Conservation (phyloP, 768 basidiomycete species). For the Coprinopsis marcescibilis region DNA sequence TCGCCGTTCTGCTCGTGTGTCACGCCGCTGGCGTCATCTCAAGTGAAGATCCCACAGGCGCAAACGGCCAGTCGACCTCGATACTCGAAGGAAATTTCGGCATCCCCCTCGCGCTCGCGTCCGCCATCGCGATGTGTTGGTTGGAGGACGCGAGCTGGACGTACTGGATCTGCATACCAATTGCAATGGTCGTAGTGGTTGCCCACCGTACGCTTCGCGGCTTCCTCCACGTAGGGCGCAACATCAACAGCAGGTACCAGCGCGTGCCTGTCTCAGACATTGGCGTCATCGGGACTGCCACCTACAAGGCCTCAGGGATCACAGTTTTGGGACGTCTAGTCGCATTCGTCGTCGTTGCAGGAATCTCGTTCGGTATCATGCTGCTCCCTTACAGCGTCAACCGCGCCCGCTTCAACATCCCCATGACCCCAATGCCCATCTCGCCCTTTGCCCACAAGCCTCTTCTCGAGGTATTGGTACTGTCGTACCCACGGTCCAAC, state of each 20-base stretch:
- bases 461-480: conserved; percentile 33
- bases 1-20: conserved; percentile 10
- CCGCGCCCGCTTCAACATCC: conserved; percentile 8
- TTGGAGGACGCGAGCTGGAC: conserved; percentile 36
- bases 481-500: conserved; percentile 34
- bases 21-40: not conserved
- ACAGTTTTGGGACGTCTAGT: too few species aligned
- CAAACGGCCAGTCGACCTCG: not conserved
- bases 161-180: conserved; percentile 24
- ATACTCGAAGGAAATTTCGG: not conserved
- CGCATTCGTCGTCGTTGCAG: too few species aligned
- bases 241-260: too few species aligned
- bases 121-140: conserved; percentile 6
- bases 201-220: conserved; percentile 6
- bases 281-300: too few species aligned
- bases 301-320: too few species aligned
- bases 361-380: too few species aligned
- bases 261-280: too few species aligned
- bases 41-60: not conserved
- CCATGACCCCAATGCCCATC: conserved; percentile 14
- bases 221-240: not conserved
- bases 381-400: not conserved
- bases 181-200: conserved; percentile 18
- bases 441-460: conserved; percentile 20
- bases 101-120: not conserved